Conservation (phyloP, 495 filamentous ascomycete species). For the Penicillium pulvis region DNA sequence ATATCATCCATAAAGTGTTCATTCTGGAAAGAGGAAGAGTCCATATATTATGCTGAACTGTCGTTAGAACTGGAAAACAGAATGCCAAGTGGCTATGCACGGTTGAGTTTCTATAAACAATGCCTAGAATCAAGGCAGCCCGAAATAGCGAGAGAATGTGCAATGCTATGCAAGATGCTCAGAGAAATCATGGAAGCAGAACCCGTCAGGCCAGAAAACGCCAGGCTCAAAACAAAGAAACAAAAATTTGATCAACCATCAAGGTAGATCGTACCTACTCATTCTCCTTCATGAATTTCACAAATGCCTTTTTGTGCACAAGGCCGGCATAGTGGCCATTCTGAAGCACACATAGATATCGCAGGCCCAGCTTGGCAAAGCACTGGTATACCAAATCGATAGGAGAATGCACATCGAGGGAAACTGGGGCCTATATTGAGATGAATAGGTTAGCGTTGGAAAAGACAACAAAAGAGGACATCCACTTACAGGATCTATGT, state of each 20-base stretch:
- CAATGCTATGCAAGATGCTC: slow-evolving; percentile 24
- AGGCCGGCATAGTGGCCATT: slow-evolving; percentile 87
- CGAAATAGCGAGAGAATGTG: slow-evolving; percentile 1
- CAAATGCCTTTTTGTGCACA: slow-evolving; percentile 97
- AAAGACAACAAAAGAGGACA: not conserved
- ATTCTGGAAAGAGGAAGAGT: not conserved
- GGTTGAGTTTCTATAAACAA: not conserved
- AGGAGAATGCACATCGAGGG: slow-evolving; percentile 84
- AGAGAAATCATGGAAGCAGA: slow-evolving; percentile 6
- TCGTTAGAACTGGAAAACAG: not conserved
- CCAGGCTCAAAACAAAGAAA: not conserved
- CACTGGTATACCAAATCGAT: slow-evolving; percentile 97
- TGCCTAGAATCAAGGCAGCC: not conserved
- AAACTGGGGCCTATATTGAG: slow-evolving; percentile 65
- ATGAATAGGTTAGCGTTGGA: not conserved
- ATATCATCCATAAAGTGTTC: not conserved
- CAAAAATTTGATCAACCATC: not conserved
- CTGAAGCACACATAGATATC: slow-evolving; percentile 87
- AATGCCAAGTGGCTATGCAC: not conserved
- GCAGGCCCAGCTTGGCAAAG: slow-evolving; percentile 89
- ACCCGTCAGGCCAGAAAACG: not conserved
- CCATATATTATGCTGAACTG: not conserved
- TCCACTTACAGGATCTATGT: slow-evolving; percentile 75
- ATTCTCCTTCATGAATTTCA: slow-evolving; percentile 85
- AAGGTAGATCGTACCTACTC: slow-evolving; percentile 47